Percentiles rank a stretch among this genome's conserved stretches.
These are phyloP conservation scores for Fragaria vesca DNA, from an alignment of 306 rosid species.

Conservation along the genomic window DNA sequence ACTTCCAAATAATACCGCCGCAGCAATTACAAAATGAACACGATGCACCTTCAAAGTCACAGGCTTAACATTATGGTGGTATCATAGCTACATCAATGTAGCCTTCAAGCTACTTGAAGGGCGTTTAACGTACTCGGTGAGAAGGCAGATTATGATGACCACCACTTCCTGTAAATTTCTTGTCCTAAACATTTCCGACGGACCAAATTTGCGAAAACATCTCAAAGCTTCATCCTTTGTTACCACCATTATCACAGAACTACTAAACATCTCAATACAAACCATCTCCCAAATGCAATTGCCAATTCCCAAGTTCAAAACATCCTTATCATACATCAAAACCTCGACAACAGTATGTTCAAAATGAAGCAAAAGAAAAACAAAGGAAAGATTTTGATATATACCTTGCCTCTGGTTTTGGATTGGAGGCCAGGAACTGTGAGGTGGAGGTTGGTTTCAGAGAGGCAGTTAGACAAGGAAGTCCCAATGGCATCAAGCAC, in stretches of 20 bases:
- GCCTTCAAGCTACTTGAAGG: conserved; percentile 54
- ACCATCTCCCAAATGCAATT: background rate
- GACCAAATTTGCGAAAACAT: conserved; percentile 68
- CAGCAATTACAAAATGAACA: conserved; percentile 5
- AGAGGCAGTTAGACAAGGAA: conserved; percentile 55
- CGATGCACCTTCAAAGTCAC: background rate
- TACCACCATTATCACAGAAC: conserved; percentile 57
- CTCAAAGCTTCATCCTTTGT: conserved; percentile 80
- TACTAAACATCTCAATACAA: background rate
- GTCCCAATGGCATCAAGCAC: conserved; percentile 38
- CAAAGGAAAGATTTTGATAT: no score
- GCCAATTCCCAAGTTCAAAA: background rate
- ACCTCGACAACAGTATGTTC: background rate
- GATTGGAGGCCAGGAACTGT: conserved; percentile 79
- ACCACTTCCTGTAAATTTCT: conserved; percentile 47
- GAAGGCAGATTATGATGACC: conserved; percentile 39
- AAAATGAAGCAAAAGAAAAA: background rate
- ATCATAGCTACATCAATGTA: conserved; percentile 5
- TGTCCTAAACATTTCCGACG: conserved; percentile 52
- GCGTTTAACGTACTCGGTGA: conserved; percentile 64
- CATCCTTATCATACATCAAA: conserved; percentile 4
- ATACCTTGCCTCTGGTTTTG: conserved; percentile 89
- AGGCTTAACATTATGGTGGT: background rate
- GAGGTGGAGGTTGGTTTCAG: conserved; percentile 74
- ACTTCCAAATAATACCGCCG: background rate